Percentiles rank a stretch among this genome's conserved stretches.
Conservation (phyloP, 148 eudicot genomes). For the Diospyros lotus region DNA sequence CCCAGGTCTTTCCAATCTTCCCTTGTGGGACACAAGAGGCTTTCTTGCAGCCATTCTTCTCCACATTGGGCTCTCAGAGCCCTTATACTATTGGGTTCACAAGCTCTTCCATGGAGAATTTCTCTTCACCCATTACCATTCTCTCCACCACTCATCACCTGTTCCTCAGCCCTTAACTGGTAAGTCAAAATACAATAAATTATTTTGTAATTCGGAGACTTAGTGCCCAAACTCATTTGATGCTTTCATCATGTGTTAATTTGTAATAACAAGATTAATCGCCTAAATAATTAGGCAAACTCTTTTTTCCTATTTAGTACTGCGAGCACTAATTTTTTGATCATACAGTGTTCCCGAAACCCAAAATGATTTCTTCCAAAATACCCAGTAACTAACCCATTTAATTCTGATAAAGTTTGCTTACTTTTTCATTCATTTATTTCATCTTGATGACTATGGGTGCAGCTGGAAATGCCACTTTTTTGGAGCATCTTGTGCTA, state of each 20-base stretch:
- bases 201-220: no score
- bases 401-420: no score
- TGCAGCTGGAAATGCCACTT: constrained; percentile 71
- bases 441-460: background rate
- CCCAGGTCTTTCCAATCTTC: constrained; percentile 31
- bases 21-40: constrained; percentile 50
- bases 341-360: no score
- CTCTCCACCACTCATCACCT: constrained; percentile 63
- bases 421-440: background rate
- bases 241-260: no score
- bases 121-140: constrained; percentile 55
- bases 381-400: no score
- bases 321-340: no score
- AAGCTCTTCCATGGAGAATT: constrained; percentile 44
- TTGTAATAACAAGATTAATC: no score
- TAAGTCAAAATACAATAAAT: constrained; percentile 10
- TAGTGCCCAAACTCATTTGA: no score
- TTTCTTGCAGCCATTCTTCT: constrained; percentile 38
- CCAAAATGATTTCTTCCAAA: no score
- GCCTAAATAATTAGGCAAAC: no score
- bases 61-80: constrained; percentile 73
- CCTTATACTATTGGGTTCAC: constrained; percentile 64
- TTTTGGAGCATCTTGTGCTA: constrained; percentile 61
- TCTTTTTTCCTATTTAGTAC: background rate
- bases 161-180: constrained; percentile 73